phyloP scores from a whole-genome alignment of 1,284 basidiomycete species.

The Cryptococcus sp. region DNA sequence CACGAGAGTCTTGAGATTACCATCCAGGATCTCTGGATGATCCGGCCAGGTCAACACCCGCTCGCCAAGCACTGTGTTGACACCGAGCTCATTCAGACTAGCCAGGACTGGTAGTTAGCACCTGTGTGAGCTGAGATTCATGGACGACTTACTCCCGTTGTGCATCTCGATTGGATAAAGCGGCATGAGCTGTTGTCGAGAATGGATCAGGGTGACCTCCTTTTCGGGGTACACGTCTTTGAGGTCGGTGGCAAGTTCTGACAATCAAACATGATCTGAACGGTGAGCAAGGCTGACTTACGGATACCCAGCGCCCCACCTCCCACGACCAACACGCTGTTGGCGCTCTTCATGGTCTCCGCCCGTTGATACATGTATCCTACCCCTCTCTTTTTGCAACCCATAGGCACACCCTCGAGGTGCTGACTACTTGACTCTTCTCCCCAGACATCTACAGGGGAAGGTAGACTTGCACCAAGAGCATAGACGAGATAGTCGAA shows the following conservation, averaged over 20 bases:
- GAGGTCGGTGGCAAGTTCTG: constrained; percentile 52
- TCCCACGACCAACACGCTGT: constrained; percentile 49
- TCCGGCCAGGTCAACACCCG: constrained; percentile 42
- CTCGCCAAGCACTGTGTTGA: constrained; percentile 48
- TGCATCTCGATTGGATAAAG: constrained; percentile 49
- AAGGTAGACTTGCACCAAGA: constrained; percentile 43
- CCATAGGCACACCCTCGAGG: constrained; percentile 11
- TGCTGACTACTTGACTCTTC: neutral
- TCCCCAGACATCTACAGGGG: constrained; percentile 44
- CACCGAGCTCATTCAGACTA: constrained; percentile 41
- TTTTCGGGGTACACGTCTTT: constrained; percentile 48
- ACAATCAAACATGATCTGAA: neutral
- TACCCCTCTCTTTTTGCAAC: constrained; percentile 35
- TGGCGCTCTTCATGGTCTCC: constrained; percentile 36
- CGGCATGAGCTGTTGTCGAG: constrained; percentile 48
- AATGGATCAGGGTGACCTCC: constrained; percentile 51
- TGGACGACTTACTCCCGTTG: constrained; percentile 29
- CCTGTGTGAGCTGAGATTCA: neutral
- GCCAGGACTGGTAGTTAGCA: constrained; percentile 26
- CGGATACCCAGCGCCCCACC: constrained; percentile 53
- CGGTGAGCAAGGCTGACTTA: constrained; percentile 34
- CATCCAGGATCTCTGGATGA: constrained; percentile 31
- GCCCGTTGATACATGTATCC: constrained; percentile 25
- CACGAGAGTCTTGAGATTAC: constrained; percentile 49
- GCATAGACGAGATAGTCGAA: constrained; percentile 52